Evolutionary conservation across 768 basidiomycete genomes (phyloP).

Genomic region (Mycena indigotica): DNA sequence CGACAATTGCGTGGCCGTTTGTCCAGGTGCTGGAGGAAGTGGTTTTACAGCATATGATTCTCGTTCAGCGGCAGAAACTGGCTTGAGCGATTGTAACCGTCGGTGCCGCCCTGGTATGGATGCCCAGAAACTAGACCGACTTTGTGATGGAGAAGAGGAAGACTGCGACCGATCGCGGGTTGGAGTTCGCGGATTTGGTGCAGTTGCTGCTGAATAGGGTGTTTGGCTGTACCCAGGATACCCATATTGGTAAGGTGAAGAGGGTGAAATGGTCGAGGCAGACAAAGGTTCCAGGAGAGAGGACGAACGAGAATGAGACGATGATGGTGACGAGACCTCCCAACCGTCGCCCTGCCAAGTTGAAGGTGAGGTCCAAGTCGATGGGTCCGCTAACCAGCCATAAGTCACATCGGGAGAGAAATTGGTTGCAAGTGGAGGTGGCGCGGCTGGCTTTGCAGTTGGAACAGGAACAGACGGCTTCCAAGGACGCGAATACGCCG

Average conservation of each 20-base stretch:
- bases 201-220: not conserved
- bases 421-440: slow-evolving; percentile 6
- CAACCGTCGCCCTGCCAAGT: slow-evolving; percentile 23
- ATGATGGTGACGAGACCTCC: slow-evolving; percentile 15
- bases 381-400: slow-evolving; percentile 18
- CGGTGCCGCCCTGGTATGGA: not conserved
- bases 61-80: not conserved
- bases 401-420: slow-evolving; percentile 11
- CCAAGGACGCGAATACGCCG: not conserved
- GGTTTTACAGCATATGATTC: not conserved
- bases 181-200: not conserved
- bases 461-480: not conserved
- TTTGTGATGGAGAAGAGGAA: not conserved
- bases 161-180: not conserved
- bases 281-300: slow-evolving; percentile 5
- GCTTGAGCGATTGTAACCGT: not conserved
- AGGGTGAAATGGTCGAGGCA: slow-evolving; percentile 1
- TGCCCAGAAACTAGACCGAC: not conserved
- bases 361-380: slow-evolving; percentile 16
- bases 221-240: not conserved
- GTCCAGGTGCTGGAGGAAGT: not conserved
- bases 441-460: not conserved
- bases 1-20: no score
- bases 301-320: slow-evolving; percentile 4
- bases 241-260: not conserved